Evolutionary conservation across 2,329 filamentous ascomycete species (phyloP), one percentile per base, ranked within the genome.

Genomic region (Botrytis byssoidea): DNA sequence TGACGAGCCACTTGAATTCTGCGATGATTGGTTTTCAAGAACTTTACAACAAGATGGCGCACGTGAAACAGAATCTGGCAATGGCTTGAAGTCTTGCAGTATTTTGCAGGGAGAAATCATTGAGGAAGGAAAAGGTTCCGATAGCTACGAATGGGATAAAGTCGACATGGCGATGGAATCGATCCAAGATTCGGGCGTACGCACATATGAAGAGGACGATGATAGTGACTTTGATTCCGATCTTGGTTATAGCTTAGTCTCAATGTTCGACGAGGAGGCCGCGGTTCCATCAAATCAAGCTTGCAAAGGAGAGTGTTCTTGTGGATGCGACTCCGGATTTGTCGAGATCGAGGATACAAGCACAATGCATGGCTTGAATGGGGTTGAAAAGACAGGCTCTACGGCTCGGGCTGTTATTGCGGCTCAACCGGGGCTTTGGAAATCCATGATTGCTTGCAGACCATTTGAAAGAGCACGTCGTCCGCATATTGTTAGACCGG

Each of bases 371-470:
- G 37, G 66, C 35, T 22, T 57, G n/a, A 69, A 69, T 69, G 66
- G 66, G 32, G 10, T 57, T 25, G 66, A 57, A 32, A 57, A 42
- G 35, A 2, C 3, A 4, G 35, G n/a, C 6, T 57, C n/a, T 25
- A 20, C 48, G 4, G 48, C 48, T 18, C 25, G 37, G 35, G 25
- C 66, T 25, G 25, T 69, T 32, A 57, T 57, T 25, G 48, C 66
- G 16, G 66, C 66, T 42, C 66, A 69, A 14, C 48, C 66, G 0
- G 66, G 66, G 1, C 18, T 69, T 9, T 69, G 66, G 66, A 37
- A 48, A 44, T n/a, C 66, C 32, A 69, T 69, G 66, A 44, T n/a
- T 69, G 35, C 66, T 44, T 69, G 66, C n/a, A 57, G n/a, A 25
- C 66, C 66, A 32, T 22, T 69, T 32, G 48, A 69, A 44, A 37